Percentiles rank a stretch among this genome's conserved stretches.
Evolutionary conservation across 2,329 filamentous ascomycete species (phyloP).

Genomic region (Cladosporium austrohemisphaericum): DNA sequence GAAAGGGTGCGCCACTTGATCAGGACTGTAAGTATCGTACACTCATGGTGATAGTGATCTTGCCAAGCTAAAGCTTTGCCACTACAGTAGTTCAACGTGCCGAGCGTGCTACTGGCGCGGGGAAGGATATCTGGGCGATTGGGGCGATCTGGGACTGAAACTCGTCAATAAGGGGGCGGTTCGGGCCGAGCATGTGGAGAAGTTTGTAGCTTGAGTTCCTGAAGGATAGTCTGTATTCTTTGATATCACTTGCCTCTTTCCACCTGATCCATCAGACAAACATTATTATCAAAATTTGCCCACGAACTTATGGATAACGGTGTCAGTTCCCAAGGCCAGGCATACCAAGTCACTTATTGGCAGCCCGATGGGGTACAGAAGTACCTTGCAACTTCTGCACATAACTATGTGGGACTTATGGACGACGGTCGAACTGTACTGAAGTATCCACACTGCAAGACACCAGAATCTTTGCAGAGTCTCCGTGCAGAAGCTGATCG

Average conservation of each 20-base stretch:
- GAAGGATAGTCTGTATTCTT: neutral
- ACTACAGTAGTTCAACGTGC: too few species aligned
- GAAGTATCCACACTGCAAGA: conserved; percentile 13
- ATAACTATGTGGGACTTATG: conserved; percentile 12
- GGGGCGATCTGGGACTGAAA: too few species aligned
- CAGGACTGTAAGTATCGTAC: neutral
- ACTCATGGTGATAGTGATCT: neutral
- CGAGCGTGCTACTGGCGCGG: too few species aligned
- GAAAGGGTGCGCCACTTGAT: neutral
- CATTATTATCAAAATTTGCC: too few species aligned
- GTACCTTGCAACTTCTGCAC: conserved; percentile 9
- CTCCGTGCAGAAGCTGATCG: conserved; percentile 12
- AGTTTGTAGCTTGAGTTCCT: neutral
- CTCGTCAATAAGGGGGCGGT: neutral
- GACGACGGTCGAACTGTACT: conserved; percentile 13
- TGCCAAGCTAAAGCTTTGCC: too few species aligned
- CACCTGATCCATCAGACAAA: too few species aligned
- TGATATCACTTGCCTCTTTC: neutral
- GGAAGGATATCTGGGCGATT: too few species aligned
- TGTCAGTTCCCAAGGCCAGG: neutral
- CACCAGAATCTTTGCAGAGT: neutral
- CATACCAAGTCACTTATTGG: conserved; percentile 1
- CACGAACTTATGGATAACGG: neutral
- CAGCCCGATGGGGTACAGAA: conserved; percentile 6
- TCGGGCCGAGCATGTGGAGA: neutral